phyloP scores from a whole-genome alignment of 164 flowering plant species.

The Berberis vulgaris region DNA sequence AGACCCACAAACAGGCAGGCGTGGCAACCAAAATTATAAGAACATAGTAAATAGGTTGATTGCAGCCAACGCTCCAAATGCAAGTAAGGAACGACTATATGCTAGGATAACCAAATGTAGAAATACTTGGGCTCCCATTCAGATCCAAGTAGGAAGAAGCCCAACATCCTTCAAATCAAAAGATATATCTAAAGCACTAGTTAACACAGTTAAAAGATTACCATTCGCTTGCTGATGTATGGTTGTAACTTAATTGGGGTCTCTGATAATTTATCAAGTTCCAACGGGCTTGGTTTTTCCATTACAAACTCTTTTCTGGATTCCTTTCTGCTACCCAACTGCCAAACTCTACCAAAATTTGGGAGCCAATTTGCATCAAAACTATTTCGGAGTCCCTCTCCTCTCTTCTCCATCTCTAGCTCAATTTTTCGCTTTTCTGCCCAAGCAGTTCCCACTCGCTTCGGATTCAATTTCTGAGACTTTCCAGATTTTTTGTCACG shows the following conservation, averaged over 20 bases:
- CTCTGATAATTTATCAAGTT: slow-evolving; percentile 30
- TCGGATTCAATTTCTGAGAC: slow-evolving; percentile 59
- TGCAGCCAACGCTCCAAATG: too few relatives aligned
- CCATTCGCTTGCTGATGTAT: slow-evolving; percentile 81
- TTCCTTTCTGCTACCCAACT: slow-evolving; percentile 83
- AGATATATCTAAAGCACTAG: not conserved
- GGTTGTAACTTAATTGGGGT: slow-evolving; percentile 43
- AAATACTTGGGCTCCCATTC: too few relatives aligned
- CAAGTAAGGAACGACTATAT: too few relatives aligned
- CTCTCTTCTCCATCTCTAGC: slow-evolving; percentile 79
- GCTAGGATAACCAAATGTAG: too few relatives aligned
- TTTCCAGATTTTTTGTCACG: slow-evolving; percentile 24
- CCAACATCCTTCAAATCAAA: too few relatives aligned
- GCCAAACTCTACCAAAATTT: slow-evolving; percentile 96
- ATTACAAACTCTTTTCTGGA: slow-evolving; percentile 77
- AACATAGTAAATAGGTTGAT: too few relatives aligned
- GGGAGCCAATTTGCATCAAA: slow-evolving; percentile 84
- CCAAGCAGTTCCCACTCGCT: slow-evolving; percentile 97
- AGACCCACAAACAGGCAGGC: too few relatives aligned
- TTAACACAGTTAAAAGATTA: slow-evolving; percentile 16
- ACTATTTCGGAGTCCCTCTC: slow-evolving; percentile 39
- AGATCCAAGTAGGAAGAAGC: too few relatives aligned
- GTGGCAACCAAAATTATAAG: too few relatives aligned
- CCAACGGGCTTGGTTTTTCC: slow-evolving; percentile 33
- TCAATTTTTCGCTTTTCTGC: slow-evolving; percentile 84